phyloP scores from a whole-genome alignment of 176 grass and related monocot genomes.

The Hsuehochloa calcarea region DNA sequence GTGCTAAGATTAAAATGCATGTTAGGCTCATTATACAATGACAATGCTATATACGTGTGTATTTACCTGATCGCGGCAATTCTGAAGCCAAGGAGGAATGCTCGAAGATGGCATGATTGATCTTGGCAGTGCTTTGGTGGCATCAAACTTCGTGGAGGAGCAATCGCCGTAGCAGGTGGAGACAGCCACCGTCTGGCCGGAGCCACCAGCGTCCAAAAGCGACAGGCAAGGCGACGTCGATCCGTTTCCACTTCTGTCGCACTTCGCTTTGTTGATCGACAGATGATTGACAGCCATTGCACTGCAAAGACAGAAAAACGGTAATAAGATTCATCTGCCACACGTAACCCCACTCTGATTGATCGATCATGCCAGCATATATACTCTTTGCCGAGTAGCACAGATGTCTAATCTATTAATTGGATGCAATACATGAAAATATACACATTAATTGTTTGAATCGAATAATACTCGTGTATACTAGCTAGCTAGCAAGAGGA shows the following conservation, averaged over 20 bases:
- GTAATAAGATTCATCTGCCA: slow-evolving; percentile 33
- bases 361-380: background rate
- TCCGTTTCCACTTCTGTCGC: background rate
- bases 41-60: background rate
- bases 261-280: background rate
- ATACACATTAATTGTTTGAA: background rate
- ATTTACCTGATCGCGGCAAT: slow-evolving; percentile 46
- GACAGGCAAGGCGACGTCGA: slow-evolving; percentile 25
- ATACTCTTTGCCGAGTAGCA: background rate
- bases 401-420: background rate
- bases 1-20: background rate
- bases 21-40: background rate
- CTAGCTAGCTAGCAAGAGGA: background rate
- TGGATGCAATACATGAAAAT: background rate
- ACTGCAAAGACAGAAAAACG: slow-evolving; percentile 19
- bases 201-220: slow-evolving; percentile 31
- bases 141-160: background rate
- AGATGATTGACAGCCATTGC: slow-evolving; percentile 14
- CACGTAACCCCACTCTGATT: background rate
- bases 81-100: slow-evolving; percentile 66
- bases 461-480: background rate
- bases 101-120: slow-evolving; percentile 30
- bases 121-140: background rate
- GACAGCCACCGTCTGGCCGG: background rate
- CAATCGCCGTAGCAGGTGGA: slow-evolving; percentile 15